Base-by-base conservation (phyloP, 2,329 filamentous ascomycete species). In the Ophiostoma populinum region DNA sequence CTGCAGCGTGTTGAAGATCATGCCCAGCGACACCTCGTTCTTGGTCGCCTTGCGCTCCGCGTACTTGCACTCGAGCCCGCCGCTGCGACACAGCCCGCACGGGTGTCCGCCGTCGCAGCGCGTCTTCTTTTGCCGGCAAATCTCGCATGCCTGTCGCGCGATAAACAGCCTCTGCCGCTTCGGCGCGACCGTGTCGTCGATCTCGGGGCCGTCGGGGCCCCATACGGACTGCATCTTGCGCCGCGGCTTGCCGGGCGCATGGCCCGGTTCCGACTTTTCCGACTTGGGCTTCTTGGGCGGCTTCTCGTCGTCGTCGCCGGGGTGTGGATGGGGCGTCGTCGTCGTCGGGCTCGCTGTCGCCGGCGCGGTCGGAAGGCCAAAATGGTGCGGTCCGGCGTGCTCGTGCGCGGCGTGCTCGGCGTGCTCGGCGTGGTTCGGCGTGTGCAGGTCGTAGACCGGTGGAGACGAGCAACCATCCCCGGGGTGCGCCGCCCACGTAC, bases 71-170 rank as follows among this genome's bases (percentile, higher is more conserved):
- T 64, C 59, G 21, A 63, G 40, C 7, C 59, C 60, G 29, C 61
- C 55, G 11, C 53, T 49, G 42, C 58, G 61, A 49, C 65, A 69
- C 32, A 65, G 55, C 20, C 63, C 63, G 42, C 65, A 69, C 32
- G 65, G 64, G 21, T 60, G 52, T 39, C 65, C 65, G 47, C 67
- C 64, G 41, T 69, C 64, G 47, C 65, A 69, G 51, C 62, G 49
- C 13, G 63, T 66, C 50, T 68, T 68, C 45, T 65, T 63, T 32
- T 60, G 49, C 18, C 65, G 55, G 45, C 65, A 69, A 12, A 56
- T 58, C 44, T 69, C 63, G 44, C 65, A 69, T 3, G 65, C 65
- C 42, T 45, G 43, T 2, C 43, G 40, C 7, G 43, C 40, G 7
- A 45, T 45, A 15, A 44, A 45, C 15, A 45, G 30, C 4, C 43